Evolutionary conservation across 768 basidiomycete genomes (phyloP).

Genomic region (Boletus subparvulus): DNA sequence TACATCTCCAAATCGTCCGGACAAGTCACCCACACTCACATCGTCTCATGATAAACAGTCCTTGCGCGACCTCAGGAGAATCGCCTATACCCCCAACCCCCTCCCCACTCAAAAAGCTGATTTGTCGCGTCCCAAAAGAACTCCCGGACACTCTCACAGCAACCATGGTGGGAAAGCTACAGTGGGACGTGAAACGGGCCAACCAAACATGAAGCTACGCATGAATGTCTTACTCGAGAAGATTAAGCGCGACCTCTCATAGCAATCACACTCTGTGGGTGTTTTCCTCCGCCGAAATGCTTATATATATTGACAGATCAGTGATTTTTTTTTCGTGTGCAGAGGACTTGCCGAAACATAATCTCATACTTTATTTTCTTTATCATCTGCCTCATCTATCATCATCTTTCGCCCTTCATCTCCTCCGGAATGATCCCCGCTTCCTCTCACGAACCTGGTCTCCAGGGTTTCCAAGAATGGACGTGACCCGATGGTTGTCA

Average conservation of each 20-base stretch:
- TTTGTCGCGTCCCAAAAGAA: slow-evolving; percentile 34
- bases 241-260: slow-evolving; percentile 65
- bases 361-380: slow-evolving; percentile 53
- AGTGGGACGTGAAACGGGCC: slow-evolving; percentile 35
- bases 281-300: background rate
- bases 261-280: slow-evolving; percentile 14
- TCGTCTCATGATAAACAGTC: slow-evolving; percentile 27
- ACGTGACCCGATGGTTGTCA: slow-evolving; percentile 48
- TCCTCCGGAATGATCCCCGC: slow-evolving; percentile 30
- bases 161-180: slow-evolving; percentile 32
- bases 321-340: slow-evolving; percentile 1
- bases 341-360: background rate
- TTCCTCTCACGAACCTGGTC: slow-evolving; percentile 60
- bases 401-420: slow-evolving; percentile 39
- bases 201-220: slow-evolving; percentile 81
- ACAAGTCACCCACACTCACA: background rate
- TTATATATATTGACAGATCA: background rate
- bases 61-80: slow-evolving; percentile 58
- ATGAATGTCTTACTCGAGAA: slow-evolving; percentile 87
- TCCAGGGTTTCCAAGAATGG: slow-evolving; percentile 59
- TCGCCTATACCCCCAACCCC: slow-evolving; percentile 60
- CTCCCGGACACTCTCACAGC: slow-evolving; percentile 8
- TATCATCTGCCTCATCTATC: slow-evolving; percentile 44
- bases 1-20: background rate
- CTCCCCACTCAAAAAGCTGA: slow-evolving; percentile 59